phyloP scores from a whole-genome alignment of 441 rosid species.

The Biscutella laevigata region DNA sequence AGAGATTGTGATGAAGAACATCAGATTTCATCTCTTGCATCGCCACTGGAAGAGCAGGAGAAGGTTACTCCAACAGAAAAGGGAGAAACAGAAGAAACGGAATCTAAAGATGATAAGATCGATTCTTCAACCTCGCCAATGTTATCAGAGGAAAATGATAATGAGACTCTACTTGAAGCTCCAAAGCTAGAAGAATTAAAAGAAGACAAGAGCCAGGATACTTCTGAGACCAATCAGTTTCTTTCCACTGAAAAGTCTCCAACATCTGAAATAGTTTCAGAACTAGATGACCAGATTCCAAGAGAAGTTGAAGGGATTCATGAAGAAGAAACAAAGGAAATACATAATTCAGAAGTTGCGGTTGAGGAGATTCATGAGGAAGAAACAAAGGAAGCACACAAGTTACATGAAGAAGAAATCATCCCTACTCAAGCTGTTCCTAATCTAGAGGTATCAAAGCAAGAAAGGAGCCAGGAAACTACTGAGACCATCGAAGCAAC shows the following conservation, averaged over 20 bases:
- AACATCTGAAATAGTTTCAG: constrained; percentile 13
- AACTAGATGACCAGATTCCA: constrained; percentile 13
- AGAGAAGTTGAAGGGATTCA: constrained; percentile 12
- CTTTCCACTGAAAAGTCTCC: constrained; percentile 8
- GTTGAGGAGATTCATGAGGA: constrained; percentile 9
- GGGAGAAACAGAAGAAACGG: neutral
- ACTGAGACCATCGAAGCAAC: constrained; percentile 8
- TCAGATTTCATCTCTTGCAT: neutral
- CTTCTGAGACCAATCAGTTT: constrained; percentile 6
- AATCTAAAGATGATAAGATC: neutral
- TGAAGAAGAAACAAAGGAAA: constrained; percentile 24
- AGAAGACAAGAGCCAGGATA: no score
- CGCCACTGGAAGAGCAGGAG: neutral
- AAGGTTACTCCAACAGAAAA: neutral
- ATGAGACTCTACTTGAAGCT: constrained; percentile 10
- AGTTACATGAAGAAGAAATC: constrained; percentile 12
- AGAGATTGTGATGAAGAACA: neutral
- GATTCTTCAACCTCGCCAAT: neutral
- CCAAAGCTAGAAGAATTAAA: constrained; percentile 15
- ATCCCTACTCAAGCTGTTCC: no score
- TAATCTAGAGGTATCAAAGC: no score
- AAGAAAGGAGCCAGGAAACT: constrained; percentile 18
- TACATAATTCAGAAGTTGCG: neutral
- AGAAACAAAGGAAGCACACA: constrained; percentile 8
- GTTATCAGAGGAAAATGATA: neutral